Evolutionary conservation across 192 early-diverging fungal genomes (phyloP).

Genomic region (Linnemannia schmuckeri): DNA sequence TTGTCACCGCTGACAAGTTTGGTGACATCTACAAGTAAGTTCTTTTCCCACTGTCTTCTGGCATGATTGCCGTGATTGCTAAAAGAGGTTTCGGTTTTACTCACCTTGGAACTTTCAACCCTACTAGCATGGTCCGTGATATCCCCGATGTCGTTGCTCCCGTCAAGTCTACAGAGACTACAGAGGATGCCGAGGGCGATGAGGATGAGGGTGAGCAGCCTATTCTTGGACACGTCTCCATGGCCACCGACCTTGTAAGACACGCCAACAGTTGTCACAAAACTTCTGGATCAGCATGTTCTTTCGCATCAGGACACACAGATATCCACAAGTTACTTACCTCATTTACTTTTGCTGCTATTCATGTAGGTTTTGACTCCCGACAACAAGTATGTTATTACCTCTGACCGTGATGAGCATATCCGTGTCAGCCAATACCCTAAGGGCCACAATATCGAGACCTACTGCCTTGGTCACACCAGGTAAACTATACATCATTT

Average conservation of each 20-base stretch:
- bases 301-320: not conserved
- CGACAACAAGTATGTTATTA: constrained; percentile 80
- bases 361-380: constrained; percentile 65
- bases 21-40: constrained; percentile 90
- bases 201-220: constrained; percentile 57
- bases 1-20: constrained; percentile 94
- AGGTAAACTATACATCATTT: constrained; percentile 63
- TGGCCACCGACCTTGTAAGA: constrained; percentile 87
- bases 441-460: constrained; percentile 88
- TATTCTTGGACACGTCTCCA: constrained; percentile 94
- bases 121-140: constrained; percentile 39
- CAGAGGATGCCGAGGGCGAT: constrained; percentile 48
- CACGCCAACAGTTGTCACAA: not conserved
- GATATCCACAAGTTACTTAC: not conserved
- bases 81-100: not conserved
- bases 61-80: not conserved
- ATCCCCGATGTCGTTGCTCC: constrained; percentile 35
- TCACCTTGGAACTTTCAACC: not conserved
- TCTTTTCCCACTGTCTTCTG: not conserved
- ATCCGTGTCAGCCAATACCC: constrained; percentile 95
- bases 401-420: constrained; percentile 98
- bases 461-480: constrained; percentile 92
- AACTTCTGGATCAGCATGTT: not conserved
- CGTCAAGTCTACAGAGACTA: constrained; percentile 38
- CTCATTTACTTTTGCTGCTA: not conserved